Percentiles rank a stretch among this genome's conserved stretches.
Conservation (phyloP, 768 basidiomycete genomes). For the Boletus huronensis region DNA sequence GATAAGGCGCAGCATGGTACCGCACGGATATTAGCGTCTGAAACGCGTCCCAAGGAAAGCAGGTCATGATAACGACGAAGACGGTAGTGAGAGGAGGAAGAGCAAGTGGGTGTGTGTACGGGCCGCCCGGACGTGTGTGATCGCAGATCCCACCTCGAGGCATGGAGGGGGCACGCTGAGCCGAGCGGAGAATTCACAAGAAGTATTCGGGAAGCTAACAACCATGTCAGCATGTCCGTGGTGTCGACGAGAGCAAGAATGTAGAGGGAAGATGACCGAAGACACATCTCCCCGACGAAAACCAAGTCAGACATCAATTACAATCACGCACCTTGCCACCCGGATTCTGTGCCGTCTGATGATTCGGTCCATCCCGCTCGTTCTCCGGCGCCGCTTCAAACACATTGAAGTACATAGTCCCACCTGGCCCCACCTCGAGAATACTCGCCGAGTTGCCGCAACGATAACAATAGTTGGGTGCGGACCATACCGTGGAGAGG, state of each 20-base stretch:
- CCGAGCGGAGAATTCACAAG: conserved; percentile 33
- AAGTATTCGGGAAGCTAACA: conserved; percentile 82
- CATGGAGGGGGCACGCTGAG: neutral
- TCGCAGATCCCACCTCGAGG: conserved; percentile 8
- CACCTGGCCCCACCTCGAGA: conserved; percentile 90
- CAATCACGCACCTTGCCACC: conserved; percentile 58
- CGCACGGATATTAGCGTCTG: conserved; percentile 1
- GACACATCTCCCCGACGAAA: neutral
- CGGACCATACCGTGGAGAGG: conserved; percentile 97
- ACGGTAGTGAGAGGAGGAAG: conserved; percentile 1
- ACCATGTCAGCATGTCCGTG: neutral
- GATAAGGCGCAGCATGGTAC: neutral
- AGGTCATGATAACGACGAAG: conserved; percentile 2
- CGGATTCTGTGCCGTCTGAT: conserved; percentile 70
- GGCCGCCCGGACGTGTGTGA: neutral
- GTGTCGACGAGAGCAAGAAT: neutral
- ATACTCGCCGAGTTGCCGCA: conserved; percentile 98
- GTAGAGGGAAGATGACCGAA: neutral
- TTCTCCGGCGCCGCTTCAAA: conserved; percentile 99
- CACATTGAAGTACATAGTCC: conserved; percentile 90
- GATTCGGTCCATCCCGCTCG: conserved; percentile 83
- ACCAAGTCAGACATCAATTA: neutral
- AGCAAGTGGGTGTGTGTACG: neutral
- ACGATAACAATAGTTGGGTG: conserved; percentile 98
- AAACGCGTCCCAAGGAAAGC: neutral